Conservation (phyloP, 179 eudicot genomes). For the Silene noctiflora region DNA sequence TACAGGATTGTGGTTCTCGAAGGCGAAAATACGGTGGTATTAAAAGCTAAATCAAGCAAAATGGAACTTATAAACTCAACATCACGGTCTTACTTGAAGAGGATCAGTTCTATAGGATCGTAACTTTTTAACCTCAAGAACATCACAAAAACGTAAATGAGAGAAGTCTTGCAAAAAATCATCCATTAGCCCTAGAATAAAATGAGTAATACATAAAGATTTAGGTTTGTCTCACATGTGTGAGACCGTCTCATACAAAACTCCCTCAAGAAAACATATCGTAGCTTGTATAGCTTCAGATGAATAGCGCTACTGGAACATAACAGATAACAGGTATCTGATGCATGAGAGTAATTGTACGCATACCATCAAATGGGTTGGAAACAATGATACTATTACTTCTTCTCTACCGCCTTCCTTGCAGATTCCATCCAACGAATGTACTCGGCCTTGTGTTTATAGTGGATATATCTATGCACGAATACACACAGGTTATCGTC, state of each 20-base stretch:
- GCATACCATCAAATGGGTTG: background rate
- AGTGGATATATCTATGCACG: conserved; percentile 57
- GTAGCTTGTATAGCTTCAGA: conserved; percentile 12
- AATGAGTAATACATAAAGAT: background rate
- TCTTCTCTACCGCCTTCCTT: conserved; percentile 42
- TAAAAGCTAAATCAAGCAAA: too few relatives aligned
- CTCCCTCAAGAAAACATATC: background rate
- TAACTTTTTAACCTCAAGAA: background rate
- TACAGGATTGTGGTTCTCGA: too few relatives aligned
- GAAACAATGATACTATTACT: conserved; percentile 20
- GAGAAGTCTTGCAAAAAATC: background rate
- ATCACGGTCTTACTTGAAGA: too few relatives aligned
- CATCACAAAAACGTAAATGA: too few relatives aligned
- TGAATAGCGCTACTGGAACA: background rate
- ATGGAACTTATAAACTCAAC: too few relatives aligned
- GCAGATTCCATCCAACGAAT: conserved; percentile 68
- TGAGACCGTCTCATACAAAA: background rate
- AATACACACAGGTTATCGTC: conserved; percentile 65
- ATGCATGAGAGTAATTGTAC: background rate
- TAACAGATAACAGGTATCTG: background rate
- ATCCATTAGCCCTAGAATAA: background rate
- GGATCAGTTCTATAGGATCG: too few relatives aligned
- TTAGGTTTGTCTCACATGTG: background rate
- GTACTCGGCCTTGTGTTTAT: conserved; percentile 59
- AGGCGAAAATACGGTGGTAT: too few relatives aligned